Evolutionary conservation across 2,329 filamentous ascomycete species (phyloP).

Genomic region (Diaporthe humulicola): DNA sequence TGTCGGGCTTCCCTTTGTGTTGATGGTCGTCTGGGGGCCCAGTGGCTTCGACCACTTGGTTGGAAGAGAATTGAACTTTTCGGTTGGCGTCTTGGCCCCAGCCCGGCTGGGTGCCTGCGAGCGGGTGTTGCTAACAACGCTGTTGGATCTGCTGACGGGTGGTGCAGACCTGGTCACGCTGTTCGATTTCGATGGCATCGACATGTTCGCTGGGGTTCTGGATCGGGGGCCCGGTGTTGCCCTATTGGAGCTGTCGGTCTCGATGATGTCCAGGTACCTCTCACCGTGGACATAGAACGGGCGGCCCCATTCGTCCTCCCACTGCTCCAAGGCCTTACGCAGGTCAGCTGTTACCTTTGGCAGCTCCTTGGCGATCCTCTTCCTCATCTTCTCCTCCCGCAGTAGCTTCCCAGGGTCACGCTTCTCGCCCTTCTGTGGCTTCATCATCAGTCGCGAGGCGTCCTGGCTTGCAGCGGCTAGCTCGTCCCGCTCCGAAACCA

Average conservation of each 20-base stretch:
- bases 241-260: constrained; percentile 67
- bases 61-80: constrained; percentile 45
- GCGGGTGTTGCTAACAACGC: constrained; percentile 48
- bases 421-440: constrained; percentile 92
- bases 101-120: constrained; percentile 54
- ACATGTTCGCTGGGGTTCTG: constrained; percentile 79
- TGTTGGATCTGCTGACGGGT: constrained; percentile 51
- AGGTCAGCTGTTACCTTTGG: constrained; percentile 92
- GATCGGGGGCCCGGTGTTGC: constrained; percentile 74
- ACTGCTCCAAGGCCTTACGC: constrained; percentile 82
- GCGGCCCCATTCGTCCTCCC: constrained; percentile 94
- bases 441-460: constrained; percentile 90
- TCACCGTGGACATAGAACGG: constrained; percentile 95
- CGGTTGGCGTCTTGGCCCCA: constrained; percentile 69
- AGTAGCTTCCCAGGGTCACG: constrained; percentile 94
- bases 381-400: constrained; percentile 98
- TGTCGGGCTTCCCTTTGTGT: constrained; percentile 68
- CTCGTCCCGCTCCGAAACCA: constrained; percentile 89
- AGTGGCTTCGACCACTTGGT: constrained; percentile 50
- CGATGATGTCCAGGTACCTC: constrained; percentile 88
- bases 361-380: constrained; percentile 94
- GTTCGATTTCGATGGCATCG: constrained; percentile 54
- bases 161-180: constrained; percentile 54
- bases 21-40: constrained; percentile 45
- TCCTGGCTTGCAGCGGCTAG: constrained; percentile 93